phyloP scores from a whole-genome alignment of 352 stramenopile species.

The Halophytophthora batemanensis region DNA sequence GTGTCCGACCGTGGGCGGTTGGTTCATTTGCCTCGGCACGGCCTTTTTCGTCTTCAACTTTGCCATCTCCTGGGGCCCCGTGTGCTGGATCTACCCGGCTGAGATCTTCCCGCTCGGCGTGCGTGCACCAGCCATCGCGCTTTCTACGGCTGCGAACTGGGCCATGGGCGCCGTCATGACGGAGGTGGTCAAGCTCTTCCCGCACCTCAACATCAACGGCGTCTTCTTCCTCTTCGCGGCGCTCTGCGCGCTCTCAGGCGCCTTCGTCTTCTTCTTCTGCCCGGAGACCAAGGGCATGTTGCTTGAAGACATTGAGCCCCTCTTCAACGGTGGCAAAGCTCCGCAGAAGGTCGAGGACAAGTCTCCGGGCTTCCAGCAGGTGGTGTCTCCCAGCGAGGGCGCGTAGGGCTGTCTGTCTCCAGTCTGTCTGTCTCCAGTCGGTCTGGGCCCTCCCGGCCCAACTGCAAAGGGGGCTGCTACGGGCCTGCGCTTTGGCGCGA shows the following conservation, averaged over 20 bases:
- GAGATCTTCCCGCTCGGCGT: constrained; percentile 9
- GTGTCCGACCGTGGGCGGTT: constrained; percentile 15
- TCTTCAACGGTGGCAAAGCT: constrained; percentile 12
- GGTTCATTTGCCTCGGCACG: constrained; percentile 24
- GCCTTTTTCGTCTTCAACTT: constrained; percentile 33
- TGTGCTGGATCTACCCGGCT: constrained; percentile 32
- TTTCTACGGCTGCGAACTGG: constrained; percentile 11
- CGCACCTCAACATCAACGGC: constrained; percentile 29
- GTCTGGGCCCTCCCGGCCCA: too few species aligned
- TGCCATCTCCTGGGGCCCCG: constrained; percentile 28
- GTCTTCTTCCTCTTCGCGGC: constrained; percentile 44
- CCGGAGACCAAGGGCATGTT: constrained; percentile 20
- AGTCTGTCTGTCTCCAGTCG: too few species aligned
- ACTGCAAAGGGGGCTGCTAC: too few species aligned
- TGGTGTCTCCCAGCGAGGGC: constrained; percentile 2
- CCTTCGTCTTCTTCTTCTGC: constrained; percentile 32
- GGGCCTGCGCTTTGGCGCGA: too few species aligned
- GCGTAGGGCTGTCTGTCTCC: neutral
- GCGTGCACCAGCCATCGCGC: constrained; percentile 6
- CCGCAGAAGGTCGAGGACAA: constrained; percentile 2
- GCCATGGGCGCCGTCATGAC: constrained; percentile 11
- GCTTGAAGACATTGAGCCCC: constrained; percentile 24
- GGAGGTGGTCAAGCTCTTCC: constrained; percentile 23
- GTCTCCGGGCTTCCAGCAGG: constrained; percentile 4
- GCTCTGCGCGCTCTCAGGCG: constrained; percentile 13